Evolutionary conservation across 148 eudicot genomes (phyloP).

Genomic region (Dysphania ambrosioides): DNA sequence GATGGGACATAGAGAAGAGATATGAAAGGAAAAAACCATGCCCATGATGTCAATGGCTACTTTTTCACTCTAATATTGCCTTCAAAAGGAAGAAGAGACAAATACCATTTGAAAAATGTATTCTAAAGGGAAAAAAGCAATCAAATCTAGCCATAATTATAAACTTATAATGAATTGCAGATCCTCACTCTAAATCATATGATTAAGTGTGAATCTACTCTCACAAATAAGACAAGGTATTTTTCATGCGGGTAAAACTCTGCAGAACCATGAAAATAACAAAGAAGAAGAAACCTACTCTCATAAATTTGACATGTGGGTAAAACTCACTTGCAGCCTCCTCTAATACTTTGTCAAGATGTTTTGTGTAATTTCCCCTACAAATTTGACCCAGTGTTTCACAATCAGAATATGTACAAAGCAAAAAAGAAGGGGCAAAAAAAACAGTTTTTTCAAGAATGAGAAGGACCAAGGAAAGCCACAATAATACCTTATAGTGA

Average conservation of each 20-base stretch:
- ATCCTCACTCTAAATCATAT: not conserved
- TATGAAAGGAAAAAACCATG: not conserved
- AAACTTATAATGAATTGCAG: not conserved
- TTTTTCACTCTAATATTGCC: not conserved
- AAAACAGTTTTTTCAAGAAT: not conserved
- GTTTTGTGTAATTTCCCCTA: constrained; percentile 75
- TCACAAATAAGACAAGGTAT: not conserved
- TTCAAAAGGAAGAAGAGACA: not conserved
- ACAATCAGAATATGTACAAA: constrained; percentile 13
- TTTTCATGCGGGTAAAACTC: too few species aligned
- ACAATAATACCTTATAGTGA: constrained; percentile 64
- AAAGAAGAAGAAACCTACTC: constrained; percentile 44
- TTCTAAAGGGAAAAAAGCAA: not conserved
- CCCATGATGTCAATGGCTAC: not conserved
- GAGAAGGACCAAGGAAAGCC: not conserved
- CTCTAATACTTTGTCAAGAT: constrained; percentile 85
- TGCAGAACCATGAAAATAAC: constrained; percentile 1
- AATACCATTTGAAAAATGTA: not conserved
- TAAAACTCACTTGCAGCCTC: constrained; percentile 87
- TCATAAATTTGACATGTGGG: constrained; percentile 88
- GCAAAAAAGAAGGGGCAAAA: not conserved
- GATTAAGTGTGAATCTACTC: not conserved
- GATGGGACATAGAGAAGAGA: not conserved
- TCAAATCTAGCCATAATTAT: not conserved
- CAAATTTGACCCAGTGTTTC: constrained; percentile 10